Evolutionary conservation across 805 yeast genomes (phyloP).

Genomic region (Ogataea angusta): DNA sequence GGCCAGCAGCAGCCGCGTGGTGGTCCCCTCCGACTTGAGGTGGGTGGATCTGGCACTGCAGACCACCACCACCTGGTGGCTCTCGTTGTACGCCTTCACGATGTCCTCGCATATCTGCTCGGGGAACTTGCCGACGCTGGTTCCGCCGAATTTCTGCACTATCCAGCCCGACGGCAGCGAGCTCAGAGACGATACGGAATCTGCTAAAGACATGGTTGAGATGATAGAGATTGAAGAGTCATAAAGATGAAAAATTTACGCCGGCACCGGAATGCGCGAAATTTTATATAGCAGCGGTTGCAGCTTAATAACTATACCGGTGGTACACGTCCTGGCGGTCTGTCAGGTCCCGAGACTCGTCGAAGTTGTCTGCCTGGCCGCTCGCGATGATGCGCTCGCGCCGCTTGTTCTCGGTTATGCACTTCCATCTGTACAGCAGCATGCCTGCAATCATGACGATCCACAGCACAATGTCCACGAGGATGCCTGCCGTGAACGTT

Average conservation of each 20-base stretch:
- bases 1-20: constrained; percentile 79
- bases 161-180: constrained; percentile 46
- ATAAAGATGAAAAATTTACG: constrained; percentile 7
- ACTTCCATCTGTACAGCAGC: constrained; percentile 25
- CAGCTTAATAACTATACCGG: constrained; percentile 21
- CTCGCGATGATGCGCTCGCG: constrained; percentile 17
- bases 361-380: constrained; percentile 19
- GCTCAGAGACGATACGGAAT: constrained; percentile 22
- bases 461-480: constrained; percentile 48
- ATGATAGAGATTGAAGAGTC: constrained; percentile 3
- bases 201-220: constrained; percentile 24
- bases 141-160: constrained; percentile 96
- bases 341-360: constrained; percentile 24
- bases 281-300: neutral
- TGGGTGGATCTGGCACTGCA: constrained; percentile 93
- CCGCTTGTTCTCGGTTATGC: constrained; percentile 25
- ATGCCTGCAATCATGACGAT: constrained; percentile 15
- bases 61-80: constrained; percentile 80
- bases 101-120: constrained; percentile 81
- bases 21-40: constrained; percentile 93
- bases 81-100: constrained; percentile 59
- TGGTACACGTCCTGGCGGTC: constrained; percentile 28
- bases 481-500: constrained; percentile 51
- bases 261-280: constrained; percentile 4
- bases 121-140: constrained; percentile 94